Conservation (phyloP, 1,284 basidiomycete species). For the Chiua sp. region DNA sequence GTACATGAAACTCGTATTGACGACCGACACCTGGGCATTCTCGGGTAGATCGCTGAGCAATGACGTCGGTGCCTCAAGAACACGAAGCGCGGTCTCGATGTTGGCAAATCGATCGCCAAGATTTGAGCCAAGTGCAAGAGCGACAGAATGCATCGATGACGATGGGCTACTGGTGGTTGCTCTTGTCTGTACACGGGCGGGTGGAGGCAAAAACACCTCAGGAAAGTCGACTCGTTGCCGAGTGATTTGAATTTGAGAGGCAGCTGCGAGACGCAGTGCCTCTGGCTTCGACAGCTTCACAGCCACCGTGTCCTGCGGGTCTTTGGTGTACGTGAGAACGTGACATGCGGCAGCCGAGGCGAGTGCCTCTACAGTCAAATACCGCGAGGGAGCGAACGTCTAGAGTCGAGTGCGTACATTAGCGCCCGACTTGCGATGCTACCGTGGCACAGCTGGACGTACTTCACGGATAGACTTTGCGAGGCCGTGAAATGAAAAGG, state of each 20-base stretch:
- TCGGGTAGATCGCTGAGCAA: slow-evolving; percentile 30
- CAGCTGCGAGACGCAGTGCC: slow-evolving; percentile 60
- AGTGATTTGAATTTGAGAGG: slow-evolving; percentile 45
- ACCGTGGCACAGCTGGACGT: neutral
- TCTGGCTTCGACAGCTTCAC: slow-evolving; percentile 77
- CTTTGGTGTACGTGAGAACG: slow-evolving; percentile 36
- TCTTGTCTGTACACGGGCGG: neutral
- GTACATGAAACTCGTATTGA: slow-evolving; percentile 92
- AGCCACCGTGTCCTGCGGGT: slow-evolving; percentile 44
- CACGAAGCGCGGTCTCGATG: slow-evolving; percentile 54
- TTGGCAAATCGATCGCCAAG: slow-evolving; percentile 89
- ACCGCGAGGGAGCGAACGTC: slow-evolving; percentile 39
- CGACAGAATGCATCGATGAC: slow-evolving; percentile 45
- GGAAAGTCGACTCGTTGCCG: slow-evolving; percentile 9
- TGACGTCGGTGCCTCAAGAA: slow-evolving; percentile 20
- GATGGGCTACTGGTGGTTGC: slow-evolving; percentile 12
- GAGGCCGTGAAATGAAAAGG: slow-evolving; percentile 18
- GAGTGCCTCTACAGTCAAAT: slow-evolving; percentile 78
- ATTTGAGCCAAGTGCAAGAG: slow-evolving; percentile 90
- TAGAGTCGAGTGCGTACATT: slow-evolving; percentile 5
- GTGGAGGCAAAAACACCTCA: slow-evolving; percentile 1
- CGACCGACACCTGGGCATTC: slow-evolving; percentile 47
- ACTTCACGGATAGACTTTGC: slow-evolving; percentile 17
- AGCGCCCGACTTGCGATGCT: slow-evolving; percentile 4
- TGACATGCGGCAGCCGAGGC: slow-evolving; percentile 63